Conservation (phyloP, 148 eudicot species). For the Heliosperma pusillum region DNA sequence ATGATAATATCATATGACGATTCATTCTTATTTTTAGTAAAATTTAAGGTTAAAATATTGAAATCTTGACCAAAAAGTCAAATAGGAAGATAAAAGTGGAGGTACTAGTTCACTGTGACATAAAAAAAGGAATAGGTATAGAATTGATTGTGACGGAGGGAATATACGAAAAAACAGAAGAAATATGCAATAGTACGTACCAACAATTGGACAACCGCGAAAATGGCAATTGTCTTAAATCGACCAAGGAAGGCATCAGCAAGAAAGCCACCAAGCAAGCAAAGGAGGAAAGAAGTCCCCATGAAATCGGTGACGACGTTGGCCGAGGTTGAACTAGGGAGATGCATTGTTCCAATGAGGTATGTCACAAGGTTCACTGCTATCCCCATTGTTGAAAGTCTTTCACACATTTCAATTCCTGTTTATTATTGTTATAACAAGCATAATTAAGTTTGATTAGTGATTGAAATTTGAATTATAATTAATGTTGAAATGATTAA, state of each 20-base stretch:
- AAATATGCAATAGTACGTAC: constrained; percentile 28
- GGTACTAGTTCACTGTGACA: too few relatives aligned
- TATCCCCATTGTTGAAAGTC: constrained; percentile 96
- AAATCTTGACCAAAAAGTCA: too few relatives aligned
- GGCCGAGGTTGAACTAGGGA: constrained; percentile 74
- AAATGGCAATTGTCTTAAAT: constrained; percentile 71
- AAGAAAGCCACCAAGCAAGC: constrained; percentile 79
- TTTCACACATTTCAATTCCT: constrained; percentile 86
- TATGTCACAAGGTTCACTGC: constrained; percentile 96
- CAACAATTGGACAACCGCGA: constrained; percentile 51
- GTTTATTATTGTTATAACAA: constrained; percentile 4
- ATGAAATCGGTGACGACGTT: constrained; percentile 80
- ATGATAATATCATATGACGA: too few relatives aligned
- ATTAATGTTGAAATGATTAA: neutral
- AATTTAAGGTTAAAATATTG: too few relatives aligned
- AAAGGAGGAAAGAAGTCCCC: constrained; percentile 85
- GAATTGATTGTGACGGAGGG: too few relatives aligned
- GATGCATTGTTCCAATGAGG: constrained; percentile 68
- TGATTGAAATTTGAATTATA: neutral
- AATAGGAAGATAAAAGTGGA: too few relatives aligned
- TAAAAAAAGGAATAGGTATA: too few relatives aligned
- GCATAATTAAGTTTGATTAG: neutral
- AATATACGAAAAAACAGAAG: too few relatives aligned
- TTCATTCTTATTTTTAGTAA: too few relatives aligned
- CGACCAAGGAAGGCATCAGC: constrained; percentile 88